phyloP scores from a whole-genome alignment of 2,329 filamentous ascomycete genomes.

The Fusarium globosum region DNA sequence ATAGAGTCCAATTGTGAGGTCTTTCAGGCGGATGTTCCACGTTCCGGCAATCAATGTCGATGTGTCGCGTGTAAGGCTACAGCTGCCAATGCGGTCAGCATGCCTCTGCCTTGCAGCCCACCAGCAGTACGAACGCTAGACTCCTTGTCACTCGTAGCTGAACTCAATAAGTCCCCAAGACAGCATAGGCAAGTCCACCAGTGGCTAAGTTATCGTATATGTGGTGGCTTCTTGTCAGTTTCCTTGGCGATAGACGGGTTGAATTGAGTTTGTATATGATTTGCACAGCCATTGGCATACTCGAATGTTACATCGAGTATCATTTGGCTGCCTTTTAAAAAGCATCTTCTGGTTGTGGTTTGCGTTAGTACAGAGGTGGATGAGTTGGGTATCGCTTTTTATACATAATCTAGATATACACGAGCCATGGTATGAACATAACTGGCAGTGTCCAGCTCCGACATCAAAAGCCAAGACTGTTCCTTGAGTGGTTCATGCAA shows the following conservation, averaged over 20 bases:
- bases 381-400: too few species aligned
- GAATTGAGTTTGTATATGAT: too few species aligned
- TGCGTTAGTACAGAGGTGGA: too few species aligned
- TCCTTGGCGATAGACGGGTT: neutral
- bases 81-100: slow-evolving; percentile 15
- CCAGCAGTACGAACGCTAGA: neutral
- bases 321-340: too few species aligned
- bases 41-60: slow-evolving; percentile 3
- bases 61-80: neutral
- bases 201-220: neutral
- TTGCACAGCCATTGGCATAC: neutral
- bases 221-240: neutral
- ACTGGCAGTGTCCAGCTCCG: neutral
- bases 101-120: neutral
- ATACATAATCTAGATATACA: too few species aligned
- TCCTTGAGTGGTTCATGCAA: neutral
- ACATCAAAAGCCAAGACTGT: neutral
- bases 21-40: slow-evolving; percentile 10
- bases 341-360: neutral
- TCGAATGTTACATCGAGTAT: too few species aligned
- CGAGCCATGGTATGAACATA: neutral
- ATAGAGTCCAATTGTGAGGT: slow-evolving; percentile 9
- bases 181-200: neutral
- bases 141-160: neutral
- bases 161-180: neutral